These are phyloP conservation scores for Diversispora eburnea DNA, from an alignment of 192 early-diverging fungal genomes.

Conservation along the genomic window DNA sequence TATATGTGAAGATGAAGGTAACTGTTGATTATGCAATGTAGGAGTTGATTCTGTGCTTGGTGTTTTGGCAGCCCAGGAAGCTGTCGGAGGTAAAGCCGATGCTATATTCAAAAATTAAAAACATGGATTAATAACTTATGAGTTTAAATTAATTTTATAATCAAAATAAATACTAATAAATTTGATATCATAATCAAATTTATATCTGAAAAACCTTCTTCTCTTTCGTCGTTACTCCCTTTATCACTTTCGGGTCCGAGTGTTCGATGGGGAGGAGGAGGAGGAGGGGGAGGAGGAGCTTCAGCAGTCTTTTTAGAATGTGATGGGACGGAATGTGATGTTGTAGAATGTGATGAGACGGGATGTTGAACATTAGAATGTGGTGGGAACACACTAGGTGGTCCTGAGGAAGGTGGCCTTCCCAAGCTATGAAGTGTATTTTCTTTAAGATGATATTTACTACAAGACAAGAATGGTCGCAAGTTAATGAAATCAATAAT, in stretches of 20 bases:
- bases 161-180: background rate
- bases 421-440: slow-evolving; percentile 23
- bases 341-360: no score
- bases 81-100: slow-evolving; percentile 56
- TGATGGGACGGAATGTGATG: slow-evolving; percentile 24
- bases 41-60: slow-evolving; percentile 40
- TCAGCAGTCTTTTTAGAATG: slow-evolving; percentile 22
- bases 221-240: slow-evolving; percentile 34
- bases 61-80: slow-evolving; percentile 54
- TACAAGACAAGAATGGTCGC: background rate
- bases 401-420: slow-evolving; percentile 29
- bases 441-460: slow-evolving; percentile 38
- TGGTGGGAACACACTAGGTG: slow-evolving; percentile 26
- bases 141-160: background rate
- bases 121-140: background rate
- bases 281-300: background rate
- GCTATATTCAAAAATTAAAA: slow-evolving; percentile 23
- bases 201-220: slow-evolving; percentile 32
- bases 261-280: slow-evolving; percentile 1
- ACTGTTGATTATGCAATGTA: slow-evolving; percentile 25
- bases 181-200: background rate
- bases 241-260: slow-evolving; percentile 25
- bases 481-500: background rate
- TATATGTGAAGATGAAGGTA: slow-evolving; percentile 7
- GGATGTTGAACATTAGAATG: slow-evolving; percentile 28